Evolutionary conservation across 164 flowering plant species (phyloP).

Genomic region (Sextonia rubra): DNA sequence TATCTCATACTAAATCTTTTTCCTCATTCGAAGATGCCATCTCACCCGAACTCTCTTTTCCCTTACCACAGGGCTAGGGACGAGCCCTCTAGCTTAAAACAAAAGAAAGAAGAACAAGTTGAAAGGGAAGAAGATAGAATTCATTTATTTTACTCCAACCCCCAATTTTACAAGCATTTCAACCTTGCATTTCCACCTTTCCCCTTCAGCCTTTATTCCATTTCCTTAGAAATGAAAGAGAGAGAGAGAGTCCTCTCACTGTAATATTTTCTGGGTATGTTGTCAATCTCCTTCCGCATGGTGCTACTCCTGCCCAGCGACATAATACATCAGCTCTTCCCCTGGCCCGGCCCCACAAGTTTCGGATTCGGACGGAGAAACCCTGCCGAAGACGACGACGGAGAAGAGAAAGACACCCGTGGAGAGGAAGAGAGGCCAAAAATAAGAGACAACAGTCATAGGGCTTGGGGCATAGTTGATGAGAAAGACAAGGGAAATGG

Average conservation of each 20-base stretch:
- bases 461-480: conserved; percentile 51
- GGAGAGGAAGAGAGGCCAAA: conserved; percentile 83
- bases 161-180: neutral
- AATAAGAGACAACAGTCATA: conserved; percentile 50
- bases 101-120: neutral
- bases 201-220: neutral
- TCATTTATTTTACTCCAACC: neutral
- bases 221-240: neutral
- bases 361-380: conserved; percentile 33
- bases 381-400: conserved; percentile 46
- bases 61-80: too few relatives aligned
- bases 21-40: too few relatives aligned
- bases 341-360: conserved; percentile 41
- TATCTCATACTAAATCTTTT: too few relatives aligned
- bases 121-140: neutral
- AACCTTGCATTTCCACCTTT: neutral
- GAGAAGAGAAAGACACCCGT: conserved; percentile 53
- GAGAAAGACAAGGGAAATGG: conserved; percentile 7
- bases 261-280: neutral
- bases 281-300: neutral
- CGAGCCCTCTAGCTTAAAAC: too few relatives aligned
- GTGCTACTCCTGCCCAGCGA: conserved; percentile 32
- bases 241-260: neutral
- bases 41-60: too few relatives aligned
- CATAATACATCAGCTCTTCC: conserved; percentile 61